Base-by-base conservation (phyloP, 2,329 filamentous ascomycete species). In the Talaromyces marneffei region DNA sequence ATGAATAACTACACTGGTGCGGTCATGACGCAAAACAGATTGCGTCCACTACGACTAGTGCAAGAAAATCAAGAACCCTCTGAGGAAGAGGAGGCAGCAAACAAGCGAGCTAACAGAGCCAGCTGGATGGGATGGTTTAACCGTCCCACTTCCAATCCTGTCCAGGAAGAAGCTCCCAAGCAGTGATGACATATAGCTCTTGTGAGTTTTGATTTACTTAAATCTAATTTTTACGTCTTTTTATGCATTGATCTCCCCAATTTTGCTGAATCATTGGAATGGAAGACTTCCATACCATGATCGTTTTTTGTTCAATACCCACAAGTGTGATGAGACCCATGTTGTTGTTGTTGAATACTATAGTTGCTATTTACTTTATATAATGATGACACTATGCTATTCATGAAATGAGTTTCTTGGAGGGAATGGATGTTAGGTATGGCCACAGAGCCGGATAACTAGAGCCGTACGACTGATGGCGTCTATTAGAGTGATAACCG, bases 11-110 rank as follows among this genome's bases (percentile, higher is more conserved):
- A 91, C 62, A 88, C 87, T 35, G 83, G 80, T 9, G 85, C 83
- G n/a, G 80, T 83, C 9, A 80, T 80, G 70, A 84, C 82, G 23
- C 83, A 83, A 66, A 88, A 87, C 70, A 94, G 94, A 75, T 87
- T 95, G 62, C 84, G 92, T 37, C 93, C 93, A 6, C 79, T 99
- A 66, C 84, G 93, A 16, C 82, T 99, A 31, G 92, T 97, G 52
- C 90, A 94, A 75, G 91, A 96, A 77, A 88, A 88, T 66, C 77
- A 75, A 57, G 78, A 77, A 29, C 52, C 79, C 57, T 74, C 68
- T 25, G 74, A 76, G 33, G 76, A 78, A 31, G 76, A 77, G 42
- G 78, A 79, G 56, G 73, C 77, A 55, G 75, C 75, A 35, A 73
- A 75, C 60, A 79, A 77, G 70, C 78, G 75, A 65, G 73, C 75